A percentile compares a stretch with the other conserved stretches of the same genome.
Evolutionary conservation across 2,329 filamentous ascomycete species (phyloP).

Genomic region (Rutstroemia sp.): DNA sequence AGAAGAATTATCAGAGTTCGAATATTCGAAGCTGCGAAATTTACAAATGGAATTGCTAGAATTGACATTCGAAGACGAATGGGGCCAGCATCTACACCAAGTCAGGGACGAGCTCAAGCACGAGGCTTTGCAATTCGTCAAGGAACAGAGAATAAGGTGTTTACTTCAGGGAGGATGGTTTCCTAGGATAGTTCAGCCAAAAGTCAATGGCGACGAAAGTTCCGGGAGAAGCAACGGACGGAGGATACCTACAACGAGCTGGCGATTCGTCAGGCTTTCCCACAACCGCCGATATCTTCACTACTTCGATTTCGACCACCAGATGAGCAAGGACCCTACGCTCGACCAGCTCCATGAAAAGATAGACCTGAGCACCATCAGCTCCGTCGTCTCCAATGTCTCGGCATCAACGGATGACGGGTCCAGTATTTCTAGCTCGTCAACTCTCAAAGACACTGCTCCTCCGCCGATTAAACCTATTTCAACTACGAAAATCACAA

Average conservation of each 20-base stretch:
- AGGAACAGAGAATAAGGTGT: slow-evolving; percentile 90
- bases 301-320: slow-evolving; percentile 74
- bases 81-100: slow-evolving; percentile 82
- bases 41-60: slow-evolving; percentile 92
- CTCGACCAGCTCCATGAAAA: slow-evolving; percentile 71
- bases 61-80: slow-evolving; percentile 86
- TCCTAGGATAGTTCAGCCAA: slow-evolving; percentile 34
- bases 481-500: slow-evolving; percentile 76
- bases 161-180: slow-evolving; percentile 90
- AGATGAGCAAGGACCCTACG: slow-evolving; percentile 56
- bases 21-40: slow-evolving; percentile 69
- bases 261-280: slow-evolving; percentile 81
- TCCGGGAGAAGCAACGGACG: slow-evolving; percentile 10
- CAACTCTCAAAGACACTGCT: slow-evolving; percentile 32
- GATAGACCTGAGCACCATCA: slow-evolving; percentile 80
- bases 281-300: slow-evolving; percentile 88
- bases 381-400: slow-evolving; percentile 90
- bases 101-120: slow-evolving; percentile 87
- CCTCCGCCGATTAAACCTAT: slow-evolving; percentile 21
- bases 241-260: slow-evolving; percentile 32
- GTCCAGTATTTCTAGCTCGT: slow-evolving; percentile 35
- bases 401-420: slow-evolving; percentile 39
- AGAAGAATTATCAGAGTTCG: slow-evolving; percentile 79
- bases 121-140: slow-evolving; percentile 91
- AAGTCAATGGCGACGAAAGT: slow-evolving; percentile 36